phyloP scores from a whole-genome alignment of 768 basidiomycete species.

The Pleurotus platypus region DNA sequence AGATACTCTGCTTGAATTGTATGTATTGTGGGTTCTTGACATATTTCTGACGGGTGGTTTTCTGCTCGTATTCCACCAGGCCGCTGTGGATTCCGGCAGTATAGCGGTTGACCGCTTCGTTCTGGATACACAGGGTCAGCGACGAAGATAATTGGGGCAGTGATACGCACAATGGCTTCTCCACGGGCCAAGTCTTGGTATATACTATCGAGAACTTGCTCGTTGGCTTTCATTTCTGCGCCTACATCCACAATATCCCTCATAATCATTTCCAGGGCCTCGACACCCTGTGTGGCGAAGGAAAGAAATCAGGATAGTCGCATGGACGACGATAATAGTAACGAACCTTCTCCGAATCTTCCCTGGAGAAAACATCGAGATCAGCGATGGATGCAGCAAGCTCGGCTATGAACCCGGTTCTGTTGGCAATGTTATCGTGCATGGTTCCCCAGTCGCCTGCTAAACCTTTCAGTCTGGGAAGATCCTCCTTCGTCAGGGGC shows the following conservation, averaged over 20 bases:
- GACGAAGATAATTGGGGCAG: neutral
- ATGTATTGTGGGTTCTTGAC: slow-evolving; percentile 56
- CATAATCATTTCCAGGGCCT: slow-evolving; percentile 64
- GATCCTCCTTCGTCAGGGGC: slow-evolving; percentile 54
- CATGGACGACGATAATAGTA: neutral
- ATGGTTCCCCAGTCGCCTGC: slow-evolving; percentile 61
- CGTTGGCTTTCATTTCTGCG: slow-evolving; percentile 56
- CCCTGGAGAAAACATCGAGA: neutral
- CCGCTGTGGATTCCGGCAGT: slow-evolving; percentile 36
- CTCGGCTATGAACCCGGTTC: slow-evolving; percentile 42
- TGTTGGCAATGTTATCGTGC: slow-evolving; percentile 40
- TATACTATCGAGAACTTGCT: slow-evolving; percentile 48
- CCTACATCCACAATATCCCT: slow-evolving; percentile 65
- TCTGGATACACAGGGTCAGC: slow-evolving; percentile 30
- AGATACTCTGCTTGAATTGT: slow-evolving; percentile 62
- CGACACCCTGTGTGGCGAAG: slow-evolving; percentile 41
- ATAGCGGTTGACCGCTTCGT: slow-evolving; percentile 49
- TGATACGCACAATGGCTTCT: slow-evolving; percentile 52
- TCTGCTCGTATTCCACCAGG: slow-evolving; percentile 45
- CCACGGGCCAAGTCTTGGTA: slow-evolving; percentile 53
- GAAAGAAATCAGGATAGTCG: neutral
- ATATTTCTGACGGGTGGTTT: slow-evolving; percentile 80
- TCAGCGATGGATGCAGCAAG: slow-evolving; percentile 62
- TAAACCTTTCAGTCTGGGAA: slow-evolving; percentile 51
- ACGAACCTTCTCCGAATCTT: neutral